Evolutionary conservation across 352 stramenopile species (phyloP).

Genomic region (Phytophthora boehmeriae): DNA sequence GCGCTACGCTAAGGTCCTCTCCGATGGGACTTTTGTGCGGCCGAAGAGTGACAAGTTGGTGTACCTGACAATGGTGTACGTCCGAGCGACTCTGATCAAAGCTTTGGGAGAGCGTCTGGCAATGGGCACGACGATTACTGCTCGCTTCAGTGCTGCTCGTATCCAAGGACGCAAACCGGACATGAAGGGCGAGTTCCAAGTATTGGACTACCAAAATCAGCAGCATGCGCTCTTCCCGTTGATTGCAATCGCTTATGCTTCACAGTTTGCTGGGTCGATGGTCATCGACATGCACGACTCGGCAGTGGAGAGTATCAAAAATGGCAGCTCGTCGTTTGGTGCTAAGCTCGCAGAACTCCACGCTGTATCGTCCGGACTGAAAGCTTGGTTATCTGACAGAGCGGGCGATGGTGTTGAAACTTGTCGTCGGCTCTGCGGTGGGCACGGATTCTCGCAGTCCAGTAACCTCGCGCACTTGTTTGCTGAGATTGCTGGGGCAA

Average conservation of each 20-base stretch:
- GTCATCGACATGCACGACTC: not conserved
- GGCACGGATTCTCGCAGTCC: conserved; percentile 3
- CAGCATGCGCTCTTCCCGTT: conserved; percentile 38
- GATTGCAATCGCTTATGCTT: conserved; percentile 16
- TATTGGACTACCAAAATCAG: conserved; percentile 53
- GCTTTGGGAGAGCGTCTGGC: not conserved
- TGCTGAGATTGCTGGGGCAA: conserved; percentile 32
- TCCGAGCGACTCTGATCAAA: conserved; percentile 22
- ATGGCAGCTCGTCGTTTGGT: not conserved
- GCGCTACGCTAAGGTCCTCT: conserved; percentile 29
- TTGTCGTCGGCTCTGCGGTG: not conserved
- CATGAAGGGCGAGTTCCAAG: conserved; percentile 31
- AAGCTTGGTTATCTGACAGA: conserved; percentile 6
- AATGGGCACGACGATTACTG: conserved; percentile 36
- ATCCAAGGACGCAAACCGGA: not conserved
- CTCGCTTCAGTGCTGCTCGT: conserved; percentile 7
- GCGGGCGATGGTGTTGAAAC: conserved; percentile 7
- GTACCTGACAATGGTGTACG: conserved; percentile 48
- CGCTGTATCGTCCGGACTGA: conserved; percentile 4
- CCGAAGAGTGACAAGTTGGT: conserved; percentile 58
- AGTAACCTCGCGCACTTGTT: conserved; percentile 14
- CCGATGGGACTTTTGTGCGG: conserved; percentile 53
- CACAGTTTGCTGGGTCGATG: not conserved
- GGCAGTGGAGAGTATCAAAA: not conserved
- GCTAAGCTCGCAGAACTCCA: conserved; percentile 8